Percentiles rank a stretch among this genome's conserved stretches.
phyloP scores from a whole-genome alignment of 2,329 filamentous ascomycete genomes.

The Aspergillus hortae region DNA sequence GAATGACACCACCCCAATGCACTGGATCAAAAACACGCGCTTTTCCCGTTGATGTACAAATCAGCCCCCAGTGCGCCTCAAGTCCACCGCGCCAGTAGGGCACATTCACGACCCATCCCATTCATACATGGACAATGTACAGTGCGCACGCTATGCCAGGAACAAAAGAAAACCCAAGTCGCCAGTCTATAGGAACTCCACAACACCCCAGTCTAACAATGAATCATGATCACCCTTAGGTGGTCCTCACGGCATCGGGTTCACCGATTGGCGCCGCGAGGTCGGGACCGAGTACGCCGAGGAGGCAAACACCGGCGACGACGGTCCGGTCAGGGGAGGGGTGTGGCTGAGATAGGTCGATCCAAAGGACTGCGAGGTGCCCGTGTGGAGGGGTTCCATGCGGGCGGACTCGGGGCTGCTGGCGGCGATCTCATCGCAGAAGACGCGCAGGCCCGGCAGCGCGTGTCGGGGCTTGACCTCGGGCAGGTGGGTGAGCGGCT shows the following conservation, averaged over 20 bases:
- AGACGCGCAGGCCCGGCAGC: conserved; percentile 33
- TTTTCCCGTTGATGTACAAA: background rate
- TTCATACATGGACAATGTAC: conserved; percentile 26
- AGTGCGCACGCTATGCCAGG: conserved; percentile 29
- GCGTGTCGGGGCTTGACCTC: conserved; percentile 30
- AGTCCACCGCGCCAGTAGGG: conserved; percentile 1
- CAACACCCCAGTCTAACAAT: conserved; percentile 8
- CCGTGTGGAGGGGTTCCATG: conserved; percentile 20
- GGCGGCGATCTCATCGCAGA: conserved; percentile 33
- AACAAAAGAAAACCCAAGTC: conserved; percentile 13
- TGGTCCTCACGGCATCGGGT: conserved; percentile 17
- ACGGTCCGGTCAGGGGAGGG: conserved; percentile 32
- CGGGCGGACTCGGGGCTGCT: conserved; percentile 21
- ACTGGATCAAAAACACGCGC: background rate
- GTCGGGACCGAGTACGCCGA: conserved; percentile 24
- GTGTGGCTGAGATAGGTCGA: conserved; percentile 29
- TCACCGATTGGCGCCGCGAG: conserved; percentile 28
- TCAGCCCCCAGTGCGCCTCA: background rate
- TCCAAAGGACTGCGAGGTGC: conserved; percentile 27
- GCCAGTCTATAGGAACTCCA: conserved; percentile 10
- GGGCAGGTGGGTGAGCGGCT: conserved; percentile 22
- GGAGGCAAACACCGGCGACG: conserved; percentile 32
- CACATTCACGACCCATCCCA: conserved; percentile 6
- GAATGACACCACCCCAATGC: background rate
- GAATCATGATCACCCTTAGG: conserved; percentile 5